Evolutionary conservation across 2,329 filamentous ascomycete genomes (phyloP), one percentile per base, ranked within the genome.

Genomic region (Setomelanomma holmii): DNA sequence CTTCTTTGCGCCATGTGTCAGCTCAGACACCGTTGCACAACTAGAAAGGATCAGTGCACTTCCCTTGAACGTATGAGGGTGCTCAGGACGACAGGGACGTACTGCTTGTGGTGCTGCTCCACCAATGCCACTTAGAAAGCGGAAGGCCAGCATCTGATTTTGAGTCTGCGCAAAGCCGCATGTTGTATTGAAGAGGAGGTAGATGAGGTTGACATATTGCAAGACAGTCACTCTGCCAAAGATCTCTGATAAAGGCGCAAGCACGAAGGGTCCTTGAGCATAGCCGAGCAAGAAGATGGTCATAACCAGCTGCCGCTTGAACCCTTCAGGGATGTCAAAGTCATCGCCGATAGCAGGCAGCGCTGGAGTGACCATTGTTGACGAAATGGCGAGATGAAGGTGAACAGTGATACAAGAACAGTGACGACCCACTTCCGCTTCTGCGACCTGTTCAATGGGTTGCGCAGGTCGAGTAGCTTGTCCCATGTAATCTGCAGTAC

Each of bases 1-100:
- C 78, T 66, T 88, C 85, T 6, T 85, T 78, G 2, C 68, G 74
- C 77, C 84, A 88, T 17, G 83, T 79, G 63, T 88, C 86, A 44
- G 80, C 78, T 6, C 74, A 54, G 4, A 73, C 63, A 12, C 72
- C 72, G 21, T 67, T 71, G 24, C 72, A 71, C 1, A 74, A 56
- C 67, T 71, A 30, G 14, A n/a, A 1, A 4, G 10, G 19, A 23
- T 63, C 17, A 58, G 51, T 20, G 17, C 36, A 20, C 2, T n/a
- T 52, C 34, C 5, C 39, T 8, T 19, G 6, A 8, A 34, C 11
- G 14, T n/a, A 16, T 16, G n/a, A 16, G n/a, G 27, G 11, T 11
- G 14, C n/a, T 3, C 10, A 36, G 14, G 24, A 21, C 43, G 39
- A 21, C 19, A 20, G 35, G 10, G n/a, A 61, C 64, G 11, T 63